phyloP scores from a whole-genome alignment of 2,329 filamentous ascomycete species.

The Fusarium cyanostomum region DNA sequence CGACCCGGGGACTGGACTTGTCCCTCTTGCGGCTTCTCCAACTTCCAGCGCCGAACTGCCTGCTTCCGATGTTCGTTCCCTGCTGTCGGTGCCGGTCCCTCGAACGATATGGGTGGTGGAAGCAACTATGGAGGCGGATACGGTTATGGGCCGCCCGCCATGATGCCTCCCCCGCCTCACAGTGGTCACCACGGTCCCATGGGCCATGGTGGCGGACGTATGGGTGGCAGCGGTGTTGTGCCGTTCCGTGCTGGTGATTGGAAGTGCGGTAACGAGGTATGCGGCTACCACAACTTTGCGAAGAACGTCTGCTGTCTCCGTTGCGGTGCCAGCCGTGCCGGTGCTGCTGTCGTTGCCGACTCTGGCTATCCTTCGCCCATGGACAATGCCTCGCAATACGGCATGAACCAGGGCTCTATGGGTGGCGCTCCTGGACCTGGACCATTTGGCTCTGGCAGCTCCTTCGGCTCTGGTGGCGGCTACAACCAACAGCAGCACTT shows the following conservation, averaged over 20 bases:
- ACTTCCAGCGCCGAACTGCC: conserved; percentile 97
- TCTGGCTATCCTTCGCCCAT: conserved; percentile 91
- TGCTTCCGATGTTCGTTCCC: conserved; percentile 99
- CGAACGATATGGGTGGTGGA: conserved; percentile 71
- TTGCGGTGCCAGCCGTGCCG: conserved; percentile 93
- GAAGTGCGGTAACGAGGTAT: conserved; percentile 98
- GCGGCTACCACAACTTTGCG: conserved; percentile 98
- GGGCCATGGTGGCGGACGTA: conserved; percentile 71
- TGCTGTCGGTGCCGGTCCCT: conserved; percentile 83
- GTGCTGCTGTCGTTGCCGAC: conserved; percentile 93
- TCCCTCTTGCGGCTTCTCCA: conserved; percentile 97
- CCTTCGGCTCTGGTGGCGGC: conserved; percentile 72
- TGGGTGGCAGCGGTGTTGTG: conserved; percentile 85
- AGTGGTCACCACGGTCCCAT: conserved; percentile 69
- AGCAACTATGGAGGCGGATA: conserved; percentile 65
- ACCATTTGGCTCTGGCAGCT: conserved; percentile 75
- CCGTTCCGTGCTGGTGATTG: conserved; percentile 98
- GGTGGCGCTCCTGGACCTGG: conserved; percentile 81
- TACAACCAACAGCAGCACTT: conserved; percentile 89
- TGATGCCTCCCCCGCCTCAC: conserved; percentile 80
- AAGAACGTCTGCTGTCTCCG: conserved; percentile 99
- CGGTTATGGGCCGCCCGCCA: conserved; percentile 74
- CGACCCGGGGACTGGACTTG: conserved; percentile 99
- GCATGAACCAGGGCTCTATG: conserved; percentile 90
- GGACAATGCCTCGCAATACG: conserved; percentile 84